Evolutionary conservation across 129 eudicot species (phyloP).

Genomic region (Escallonia herrerae): DNA sequence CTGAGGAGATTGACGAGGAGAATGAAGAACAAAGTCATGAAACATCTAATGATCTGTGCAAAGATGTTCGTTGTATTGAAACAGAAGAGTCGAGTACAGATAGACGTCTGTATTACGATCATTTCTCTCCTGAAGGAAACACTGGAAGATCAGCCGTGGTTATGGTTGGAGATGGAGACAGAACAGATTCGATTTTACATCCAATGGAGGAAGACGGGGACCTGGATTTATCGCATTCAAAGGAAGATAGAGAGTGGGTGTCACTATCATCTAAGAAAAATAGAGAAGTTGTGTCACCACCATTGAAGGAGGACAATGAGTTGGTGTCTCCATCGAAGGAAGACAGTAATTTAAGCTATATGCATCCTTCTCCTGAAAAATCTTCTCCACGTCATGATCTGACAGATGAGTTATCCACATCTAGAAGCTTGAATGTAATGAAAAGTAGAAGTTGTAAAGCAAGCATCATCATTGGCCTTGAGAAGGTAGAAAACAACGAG

Average conservation of each 20-base stretch:
- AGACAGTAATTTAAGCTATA: slow-evolving; percentile 14
- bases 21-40: slow-evolving; percentile 43
- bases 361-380: slow-evolving; percentile 17
- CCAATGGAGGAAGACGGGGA: slow-evolving; percentile 12
- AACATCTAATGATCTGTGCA: slow-evolving; percentile 52
- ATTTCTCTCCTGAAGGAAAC: slow-evolving; percentile 26
- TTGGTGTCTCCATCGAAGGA: slow-evolving; percentile 7
- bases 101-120: slow-evolving; percentile 19
- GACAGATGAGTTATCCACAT: slow-evolving; percentile 13
- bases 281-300: slow-evolving; percentile 7
- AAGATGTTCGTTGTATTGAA: slow-evolving; percentile 82
- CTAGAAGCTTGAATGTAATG: slow-evolving; percentile 32
- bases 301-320: slow-evolving; percentile 5
- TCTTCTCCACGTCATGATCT: slow-evolving; percentile 10
- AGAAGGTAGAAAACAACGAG: slow-evolving; percentile 23
- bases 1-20: slow-evolving; percentile 60
- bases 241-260: slow-evolving; percentile 7
- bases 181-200: slow-evolving; percentile 11
- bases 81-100: slow-evolving; percentile 20
- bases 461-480: slow-evolving; percentile 13
- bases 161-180: slow-evolving; percentile 16
- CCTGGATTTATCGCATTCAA: neutral
- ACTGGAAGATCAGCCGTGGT: slow-evolving; percentile 18
- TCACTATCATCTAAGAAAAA: slow-evolving; percentile 14
- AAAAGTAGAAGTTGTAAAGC: slow-evolving; percentile 64